Base-by-base conservation (phyloP, 768 basidiomycete species). In the Pisolithus marmoratus region DNA sequence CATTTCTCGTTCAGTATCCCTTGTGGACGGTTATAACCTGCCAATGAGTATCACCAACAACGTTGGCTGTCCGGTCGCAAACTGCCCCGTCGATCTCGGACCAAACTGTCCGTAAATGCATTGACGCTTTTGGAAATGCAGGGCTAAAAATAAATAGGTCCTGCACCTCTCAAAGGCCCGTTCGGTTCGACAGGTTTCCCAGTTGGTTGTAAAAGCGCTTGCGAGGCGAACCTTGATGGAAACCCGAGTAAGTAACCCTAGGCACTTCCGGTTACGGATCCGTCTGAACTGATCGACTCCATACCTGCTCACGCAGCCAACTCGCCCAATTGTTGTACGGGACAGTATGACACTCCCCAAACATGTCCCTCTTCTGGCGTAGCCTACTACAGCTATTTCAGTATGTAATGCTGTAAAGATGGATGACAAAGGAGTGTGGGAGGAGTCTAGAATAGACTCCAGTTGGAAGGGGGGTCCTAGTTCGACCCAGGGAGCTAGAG, bases 251-350 rank as follows among this genome's bases (percentile, higher is more conserved):
- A 41, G 5, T 11, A 36, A 8, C 17, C 2, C 15, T 22, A 9
- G 11, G 11, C 40, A n/a, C 26, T 40, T 31, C 45, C 45, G 12
- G 15, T 23, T 54, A 11, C 37, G 48, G 15, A 12, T 4, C 34
- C 14, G 23, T 20, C 17, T 45, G 5, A 26, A 45, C 6, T 8
- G 14, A 45, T 17, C 4, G 14, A 45, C 14, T 19, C 15, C 4
- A 46, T 24, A 37, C 27, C 42, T 22, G 42, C 43, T n/a, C 40
- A 14, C 26, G 9, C 49, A 77, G 78, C 55, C 27, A 74, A 84
- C 67, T 81, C 79, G 23, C 65, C 72, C 9, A 81, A 83, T 60
- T 84, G 82, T 64, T 85, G 83, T 70, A 74, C 76, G 20, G 83
- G 83, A 6, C 60, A 55, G 23, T 68, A 74, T 66, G 68, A 63